A percentile compares a stretch with the other conserved stretches of the same genome.
phyloP scores from a whole-genome alignment of 306 rosid species.

The Quercus berberidifolia region DNA sequence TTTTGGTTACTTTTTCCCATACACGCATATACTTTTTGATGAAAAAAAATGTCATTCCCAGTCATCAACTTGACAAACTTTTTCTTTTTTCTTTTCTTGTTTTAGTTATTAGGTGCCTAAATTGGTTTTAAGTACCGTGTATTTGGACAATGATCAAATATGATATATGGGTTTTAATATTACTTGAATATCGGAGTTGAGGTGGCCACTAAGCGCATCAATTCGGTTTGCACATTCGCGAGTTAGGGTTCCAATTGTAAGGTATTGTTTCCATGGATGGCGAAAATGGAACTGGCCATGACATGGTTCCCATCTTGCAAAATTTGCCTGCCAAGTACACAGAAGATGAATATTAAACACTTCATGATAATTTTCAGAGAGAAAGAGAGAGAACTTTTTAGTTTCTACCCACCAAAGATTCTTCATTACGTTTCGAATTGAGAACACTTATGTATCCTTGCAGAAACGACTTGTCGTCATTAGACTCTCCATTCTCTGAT shows the following conservation, averaged over 20 bases:
- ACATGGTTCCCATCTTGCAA: constrained; percentile 89
- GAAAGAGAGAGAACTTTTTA: not conserved
- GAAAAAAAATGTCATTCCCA: no score
- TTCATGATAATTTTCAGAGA: not conserved
- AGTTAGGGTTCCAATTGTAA: constrained; percentile 54
- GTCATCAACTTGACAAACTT: not conserved
- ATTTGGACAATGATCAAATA: not conserved
- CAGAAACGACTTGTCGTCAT: constrained; percentile 22
- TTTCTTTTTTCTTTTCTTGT: not conserved
- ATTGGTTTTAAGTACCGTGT: not conserved
- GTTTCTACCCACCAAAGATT: constrained; percentile 41
- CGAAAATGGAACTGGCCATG: constrained; percentile 72
- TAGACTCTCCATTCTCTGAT: constrained; percentile 20
- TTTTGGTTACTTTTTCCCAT: no score
- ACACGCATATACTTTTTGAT: no score
- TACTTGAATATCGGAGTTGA: constrained; percentile 33
- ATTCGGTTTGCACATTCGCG: constrained; percentile 48
- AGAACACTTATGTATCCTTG: constrained; percentile 36
- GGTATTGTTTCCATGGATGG: constrained; percentile 86
- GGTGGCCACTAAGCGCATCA: constrained; percentile 47
- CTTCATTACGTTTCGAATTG: constrained; percentile 38
- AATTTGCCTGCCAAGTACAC: constrained; percentile 47
- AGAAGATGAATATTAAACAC: not conserved
- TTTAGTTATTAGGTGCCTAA: not conserved
- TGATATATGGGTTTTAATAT: not conserved